phyloP scores from a whole-genome alignment of 371 early-diverging fungal genomes.

The Circinella minor region DNA sequence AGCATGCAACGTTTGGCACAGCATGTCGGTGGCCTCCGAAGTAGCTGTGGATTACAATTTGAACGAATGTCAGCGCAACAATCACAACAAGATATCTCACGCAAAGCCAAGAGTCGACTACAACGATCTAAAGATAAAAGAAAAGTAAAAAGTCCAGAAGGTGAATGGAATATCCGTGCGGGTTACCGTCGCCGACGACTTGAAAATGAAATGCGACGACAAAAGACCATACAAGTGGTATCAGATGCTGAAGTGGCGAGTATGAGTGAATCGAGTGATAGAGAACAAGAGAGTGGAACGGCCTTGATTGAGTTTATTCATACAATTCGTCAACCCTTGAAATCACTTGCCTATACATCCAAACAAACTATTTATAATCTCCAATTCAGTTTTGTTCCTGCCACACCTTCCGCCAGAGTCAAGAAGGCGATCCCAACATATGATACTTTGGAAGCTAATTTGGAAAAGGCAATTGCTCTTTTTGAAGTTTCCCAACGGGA shows the following conservation, averaged over 20 bases:
- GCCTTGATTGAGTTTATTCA: constrained; percentile 59
- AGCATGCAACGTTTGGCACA: constrained; percentile 70
- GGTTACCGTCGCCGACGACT: constrained; percentile 46
- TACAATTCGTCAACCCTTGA: constrained; percentile 62
- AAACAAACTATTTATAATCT: constrained; percentile 62
- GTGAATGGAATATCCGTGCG: constrained; percentile 47
- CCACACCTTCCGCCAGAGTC: not conserved
- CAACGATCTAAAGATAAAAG: not conserved
- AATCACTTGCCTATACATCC: constrained; percentile 68
- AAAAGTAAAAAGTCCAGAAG: constrained; percentile 2
- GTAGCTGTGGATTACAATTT: constrained; percentile 70
- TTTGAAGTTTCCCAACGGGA: constrained; percentile 48
- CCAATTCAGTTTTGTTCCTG: constrained; percentile 41
- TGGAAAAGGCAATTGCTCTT: constrained; percentile 47
- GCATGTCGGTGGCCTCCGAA: constrained; percentile 68
- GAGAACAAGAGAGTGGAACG: constrained; percentile 10
- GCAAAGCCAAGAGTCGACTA: not conserved
- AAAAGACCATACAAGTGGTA: constrained; percentile 23
- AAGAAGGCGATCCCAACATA: constrained; percentile 26
- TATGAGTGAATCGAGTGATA: not conserved
- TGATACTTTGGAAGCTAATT: constrained; percentile 31
- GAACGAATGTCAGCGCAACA: constrained; percentile 53
- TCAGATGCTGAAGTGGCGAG: not conserved
- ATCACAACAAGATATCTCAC: not conserved
- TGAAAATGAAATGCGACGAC: constrained; percentile 47